Conservation (phyloP, 805 yeast genomes). For the Zygoascus ofunaensis region DNA sequence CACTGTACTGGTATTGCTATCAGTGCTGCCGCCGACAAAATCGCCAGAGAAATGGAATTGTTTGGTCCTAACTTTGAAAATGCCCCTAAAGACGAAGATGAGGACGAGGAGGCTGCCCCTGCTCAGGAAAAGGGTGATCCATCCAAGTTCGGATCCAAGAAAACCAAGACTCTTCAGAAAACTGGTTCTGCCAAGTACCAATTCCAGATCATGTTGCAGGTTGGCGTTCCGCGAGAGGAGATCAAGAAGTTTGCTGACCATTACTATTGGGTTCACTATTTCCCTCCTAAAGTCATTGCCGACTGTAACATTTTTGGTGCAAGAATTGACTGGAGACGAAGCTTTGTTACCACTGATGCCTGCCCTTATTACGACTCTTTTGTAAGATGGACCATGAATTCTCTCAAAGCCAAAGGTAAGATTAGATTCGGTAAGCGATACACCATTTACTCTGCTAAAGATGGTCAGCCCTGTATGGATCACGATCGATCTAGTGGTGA, state of each 20-base stretch:
- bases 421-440: conserved; percentile 97
- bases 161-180: conserved; percentile 89
- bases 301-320: conserved; percentile 82
- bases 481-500: conserved; percentile 97
- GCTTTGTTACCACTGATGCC: conserved; percentile 88
- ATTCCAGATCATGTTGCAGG: conserved; percentile 91
- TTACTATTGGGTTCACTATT: conserved; percentile 78
- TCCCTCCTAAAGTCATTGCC: conserved; percentile 80
- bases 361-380: conserved; percentile 94
- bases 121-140: conserved; percentile 54
- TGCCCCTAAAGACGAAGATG: conserved; percentile 47
- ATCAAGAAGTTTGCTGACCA: conserved; percentile 86
- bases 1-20: conserved; percentile 99
- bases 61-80: conserved; percentile 77
- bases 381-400: conserved; percentile 92
- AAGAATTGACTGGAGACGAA: conserved; percentile 97
- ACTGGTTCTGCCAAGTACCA: conserved; percentile 91
- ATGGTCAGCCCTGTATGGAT: conserved; percentile 99
- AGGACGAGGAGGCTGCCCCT: conserved; percentile 20
- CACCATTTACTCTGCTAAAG: conserved; percentile 94
- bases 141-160: conserved; percentile 85
- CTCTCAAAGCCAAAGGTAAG: conserved; percentile 74
- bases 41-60: conserved; percentile 82
- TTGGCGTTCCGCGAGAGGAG: conserved; percentile 79
- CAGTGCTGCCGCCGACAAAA: conserved; percentile 86